phyloP scores from a whole-genome alignment of 176 grass and related monocot genomes.

The Musa acuminata region DNA sequence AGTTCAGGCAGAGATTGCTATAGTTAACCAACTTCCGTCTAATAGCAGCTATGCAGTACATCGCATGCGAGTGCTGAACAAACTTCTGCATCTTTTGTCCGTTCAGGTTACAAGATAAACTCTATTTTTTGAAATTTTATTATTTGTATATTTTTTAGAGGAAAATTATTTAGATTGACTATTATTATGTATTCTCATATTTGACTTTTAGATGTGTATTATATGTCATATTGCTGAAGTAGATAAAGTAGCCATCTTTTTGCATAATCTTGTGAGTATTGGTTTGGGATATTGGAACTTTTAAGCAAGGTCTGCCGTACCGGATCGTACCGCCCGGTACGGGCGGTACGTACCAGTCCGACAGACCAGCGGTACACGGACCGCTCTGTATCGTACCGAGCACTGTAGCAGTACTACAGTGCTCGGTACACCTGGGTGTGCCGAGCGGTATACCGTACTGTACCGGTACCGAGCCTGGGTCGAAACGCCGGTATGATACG shows the following conservation, averaged over 20 bases:
- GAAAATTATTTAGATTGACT: neutral
- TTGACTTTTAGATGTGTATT: neutral
- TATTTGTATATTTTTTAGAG: neutral
- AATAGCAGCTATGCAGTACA: conserved; percentile 70
- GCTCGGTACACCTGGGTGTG: too few relatives aligned
- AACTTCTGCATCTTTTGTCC: conserved; percentile 65
- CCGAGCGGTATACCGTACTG: too few relatives aligned
- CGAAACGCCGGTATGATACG: too few relatives aligned
- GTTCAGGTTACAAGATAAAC: conserved; percentile 35
- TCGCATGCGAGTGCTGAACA: conserved; percentile 74
- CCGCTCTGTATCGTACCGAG: too few relatives aligned
- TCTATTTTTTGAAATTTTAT: neutral
- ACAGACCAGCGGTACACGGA: too few relatives aligned
- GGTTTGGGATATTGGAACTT: neutral
- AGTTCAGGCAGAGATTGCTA: conserved; percentile 39
- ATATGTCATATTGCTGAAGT: neutral
- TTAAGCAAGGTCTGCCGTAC: too few relatives aligned
- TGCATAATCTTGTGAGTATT: neutral
- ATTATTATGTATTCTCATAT: neutral
- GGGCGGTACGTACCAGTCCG: too few relatives aligned
- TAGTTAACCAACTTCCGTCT: conserved; percentile 56
- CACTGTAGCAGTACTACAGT: too few relatives aligned
- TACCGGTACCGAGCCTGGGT: too few relatives aligned
- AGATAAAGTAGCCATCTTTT: too few relatives aligned
- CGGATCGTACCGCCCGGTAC: too few relatives aligned